Conservation (phyloP, 2,329 filamentous ascomycete species). For the Cladosporium sphaerospermum region DNA sequence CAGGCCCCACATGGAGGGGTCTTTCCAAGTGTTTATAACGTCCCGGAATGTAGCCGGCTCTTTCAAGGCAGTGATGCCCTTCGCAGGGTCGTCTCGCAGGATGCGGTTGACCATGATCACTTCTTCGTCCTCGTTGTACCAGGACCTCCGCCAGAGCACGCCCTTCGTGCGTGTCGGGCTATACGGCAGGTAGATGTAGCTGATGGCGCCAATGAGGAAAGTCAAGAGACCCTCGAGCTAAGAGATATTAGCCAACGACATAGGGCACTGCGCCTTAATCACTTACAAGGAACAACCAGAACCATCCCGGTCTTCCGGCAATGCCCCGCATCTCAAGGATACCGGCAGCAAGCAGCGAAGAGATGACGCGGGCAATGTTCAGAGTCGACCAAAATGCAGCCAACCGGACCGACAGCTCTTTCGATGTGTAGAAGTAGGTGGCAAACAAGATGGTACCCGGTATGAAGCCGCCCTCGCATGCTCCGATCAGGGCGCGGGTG, state of each 20-base stretch:
- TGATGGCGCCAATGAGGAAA: slow-evolving; percentile 46
- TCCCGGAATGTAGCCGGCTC: slow-evolving; percentile 17
- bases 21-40: slow-evolving; percentile 1
- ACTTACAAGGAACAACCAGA: slow-evolving; percentile 52
- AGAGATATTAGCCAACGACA: background rate
- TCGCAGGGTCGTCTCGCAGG: slow-evolving; percentile 56
- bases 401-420: slow-evolving; percentile 61
- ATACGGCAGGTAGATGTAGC: slow-evolving; percentile 47
- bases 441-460: slow-evolving; percentile 62
- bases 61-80: slow-evolving; percentile 47
- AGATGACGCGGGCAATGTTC: slow-evolving; percentile 22
- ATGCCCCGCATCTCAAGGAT: slow-evolving; percentile 40
- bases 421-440: slow-evolving; percentile 69
- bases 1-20: slow-evolving; percentile 14
- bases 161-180: slow-evolving; percentile 58
- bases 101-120: slow-evolving; percentile 63
- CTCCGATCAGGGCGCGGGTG: slow-evolving; percentile 36
- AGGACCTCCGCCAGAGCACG: slow-evolving; percentile 55
- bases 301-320: slow-evolving; percentile 43
- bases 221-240: slow-evolving; percentile 50
- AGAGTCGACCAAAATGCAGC: slow-evolving; percentile 58
- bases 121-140: slow-evolving; percentile 63
- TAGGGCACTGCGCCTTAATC: background rate
- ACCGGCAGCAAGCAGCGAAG: slow-evolving; percentile 25
- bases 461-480: slow-evolving; percentile 43